Percentiles rank a stretch among this genome's conserved stretches.
phyloP scores from a whole-genome alignment of 768 basidiomycete species.

The Royoungia palumana region DNA sequence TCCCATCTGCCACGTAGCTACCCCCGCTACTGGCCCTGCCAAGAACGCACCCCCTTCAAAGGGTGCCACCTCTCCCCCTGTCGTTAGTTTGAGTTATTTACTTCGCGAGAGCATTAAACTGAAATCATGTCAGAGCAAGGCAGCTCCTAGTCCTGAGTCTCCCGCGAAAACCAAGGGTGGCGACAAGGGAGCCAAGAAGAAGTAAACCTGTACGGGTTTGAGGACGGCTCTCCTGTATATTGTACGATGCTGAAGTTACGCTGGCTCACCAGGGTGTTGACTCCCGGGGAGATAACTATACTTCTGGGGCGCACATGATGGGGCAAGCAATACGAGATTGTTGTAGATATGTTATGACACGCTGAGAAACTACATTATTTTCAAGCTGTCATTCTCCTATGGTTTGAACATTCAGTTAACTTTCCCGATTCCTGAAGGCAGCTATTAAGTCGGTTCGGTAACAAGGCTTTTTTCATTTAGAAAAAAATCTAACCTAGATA shows the following conservation, averaged over 20 bases:
- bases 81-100: slow-evolving; percentile 6
- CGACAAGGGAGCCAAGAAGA: slow-evolving; percentile 30
- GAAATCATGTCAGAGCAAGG: slow-evolving; percentile 19
- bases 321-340: background rate
- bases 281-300: background rate
- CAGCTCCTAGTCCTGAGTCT: slow-evolving; percentile 21
- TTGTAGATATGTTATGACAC: slow-evolving; percentile 6
- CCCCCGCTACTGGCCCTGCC: slow-evolving; percentile 6
- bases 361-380: background rate
- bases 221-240: background rate
- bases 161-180: slow-evolving; percentile 26
- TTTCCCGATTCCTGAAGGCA: too few relatives aligned
- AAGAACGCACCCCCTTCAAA: slow-evolving; percentile 24
- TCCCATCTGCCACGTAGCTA: slow-evolving; percentile 6
- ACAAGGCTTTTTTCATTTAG: too few relatives aligned
- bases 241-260: slow-evolving; percentile 6
- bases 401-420: too few relatives aligned
- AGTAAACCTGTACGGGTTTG: slow-evolving; percentile 12
- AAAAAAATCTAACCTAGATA: too few relatives aligned
- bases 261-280: background rate
- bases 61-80: slow-evolving; percentile 13
- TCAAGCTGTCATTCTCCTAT: background rate
- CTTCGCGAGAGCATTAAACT: background rate
- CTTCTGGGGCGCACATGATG: background rate
- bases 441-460: too few relatives aligned